Conservation (phyloP, 2,329 filamentous ascomycete genomes). For the Cryphonectria radicalis region DNA sequence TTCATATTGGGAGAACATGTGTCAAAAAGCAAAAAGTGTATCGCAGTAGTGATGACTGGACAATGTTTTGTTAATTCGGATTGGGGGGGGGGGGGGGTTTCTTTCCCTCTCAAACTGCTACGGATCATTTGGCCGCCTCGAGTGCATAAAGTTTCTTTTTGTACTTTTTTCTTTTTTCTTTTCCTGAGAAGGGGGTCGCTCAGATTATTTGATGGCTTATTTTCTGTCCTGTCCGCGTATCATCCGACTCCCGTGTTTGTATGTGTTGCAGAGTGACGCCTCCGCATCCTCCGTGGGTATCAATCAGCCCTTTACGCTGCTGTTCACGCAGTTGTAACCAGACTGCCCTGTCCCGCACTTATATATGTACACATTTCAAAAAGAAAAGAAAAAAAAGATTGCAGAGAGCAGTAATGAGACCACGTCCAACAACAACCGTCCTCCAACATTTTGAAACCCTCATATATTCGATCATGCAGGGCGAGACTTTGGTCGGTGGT, state of each 20-base stretch:
- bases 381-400: neutral
- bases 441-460: neutral
- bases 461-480: neutral
- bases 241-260: neutral
- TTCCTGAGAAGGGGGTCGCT: neutral
- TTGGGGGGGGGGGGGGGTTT: no score
- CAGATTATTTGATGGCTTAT: neutral
- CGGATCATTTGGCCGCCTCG: neutral
- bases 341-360: neutral
- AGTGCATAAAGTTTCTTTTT: neutral
- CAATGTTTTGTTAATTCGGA: neutral
- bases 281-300: slow-evolving; percentile 15
- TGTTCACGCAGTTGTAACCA: neutral
- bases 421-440: neutral
- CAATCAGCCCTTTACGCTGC: neutral
- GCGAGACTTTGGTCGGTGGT: neutral
- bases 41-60: neutral
- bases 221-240: neutral
- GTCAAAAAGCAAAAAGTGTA: neutral
- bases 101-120: neutral
- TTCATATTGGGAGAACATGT: neutral
- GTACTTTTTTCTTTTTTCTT: neutral
- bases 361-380: slow-evolving; percentile 2
- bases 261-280: neutral
- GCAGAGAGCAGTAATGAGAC: neutral